phyloP scores from a whole-genome alignment of 345 rosid genomes.

The Leavenworthia alabamica region DNA sequence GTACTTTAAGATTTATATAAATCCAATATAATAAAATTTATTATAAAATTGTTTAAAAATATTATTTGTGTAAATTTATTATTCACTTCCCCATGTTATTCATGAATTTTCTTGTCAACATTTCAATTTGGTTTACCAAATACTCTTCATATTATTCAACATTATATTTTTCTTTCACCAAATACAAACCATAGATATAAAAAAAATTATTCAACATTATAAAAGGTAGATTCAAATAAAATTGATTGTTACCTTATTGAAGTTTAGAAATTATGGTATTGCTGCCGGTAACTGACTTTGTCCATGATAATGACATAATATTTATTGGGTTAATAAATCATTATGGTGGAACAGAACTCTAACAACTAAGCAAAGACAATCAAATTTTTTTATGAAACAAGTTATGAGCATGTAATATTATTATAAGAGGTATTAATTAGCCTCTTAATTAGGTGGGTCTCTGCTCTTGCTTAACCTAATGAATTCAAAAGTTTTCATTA shows the following conservation, averaged over 20 bases:
- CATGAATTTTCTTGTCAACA: neutral
- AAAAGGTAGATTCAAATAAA: neutral
- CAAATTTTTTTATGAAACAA: slow-evolving; percentile 21
- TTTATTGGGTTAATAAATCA: slow-evolving; percentile 4
- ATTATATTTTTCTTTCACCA: too few species aligned
- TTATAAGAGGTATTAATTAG: too few species aligned
- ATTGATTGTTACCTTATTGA: neutral
- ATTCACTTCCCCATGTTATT: neutral
- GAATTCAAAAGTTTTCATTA: neutral
- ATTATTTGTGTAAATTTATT: neutral
- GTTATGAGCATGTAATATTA: too few species aligned
- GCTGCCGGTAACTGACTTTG: slow-evolving; percentile 27
- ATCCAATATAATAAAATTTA: neutral
- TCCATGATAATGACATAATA: slow-evolving; percentile 25
- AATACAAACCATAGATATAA: too few species aligned
- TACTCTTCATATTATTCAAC: neutral
- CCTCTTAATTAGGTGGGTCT: slow-evolving; percentile 26
- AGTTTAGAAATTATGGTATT: slow-evolving; percentile 5
- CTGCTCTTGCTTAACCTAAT: slow-evolving; percentile 30
- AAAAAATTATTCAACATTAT: too few species aligned
- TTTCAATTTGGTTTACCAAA: neutral
- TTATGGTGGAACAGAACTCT: slow-evolving; percentile 20
- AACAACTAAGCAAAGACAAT: slow-evolving; percentile 21
- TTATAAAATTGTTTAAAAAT: neutral
- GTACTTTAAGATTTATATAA: neutral